Base-by-base conservation (phyloP, 139 green algal species). In the Auxenochlorella pyrenoidosa region DNA sequence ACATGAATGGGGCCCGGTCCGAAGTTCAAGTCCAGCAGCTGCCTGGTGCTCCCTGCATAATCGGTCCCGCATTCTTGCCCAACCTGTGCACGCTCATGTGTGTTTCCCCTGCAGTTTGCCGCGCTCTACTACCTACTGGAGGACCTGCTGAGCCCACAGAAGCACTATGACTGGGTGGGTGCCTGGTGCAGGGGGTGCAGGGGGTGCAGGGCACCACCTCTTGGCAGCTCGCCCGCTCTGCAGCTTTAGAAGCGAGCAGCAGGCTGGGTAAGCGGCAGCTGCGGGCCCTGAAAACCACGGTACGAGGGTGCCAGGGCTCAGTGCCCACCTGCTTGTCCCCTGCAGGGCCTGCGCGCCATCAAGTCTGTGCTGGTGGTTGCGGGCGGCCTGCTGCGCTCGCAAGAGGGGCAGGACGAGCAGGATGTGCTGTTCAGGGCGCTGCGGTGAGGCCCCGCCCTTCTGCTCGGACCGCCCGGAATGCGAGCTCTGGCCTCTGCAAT, bases 111-210 rank as follows among this genome's bases (percentile, higher is more conserved):
- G 77, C 38, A 75, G 93, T 98, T 98, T 90, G 94, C 98, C 16
- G 97, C 97, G 72, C 91, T 98, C 79, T 98, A 98, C 94, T 96
- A 95, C 88, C 93, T 98, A 36, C 96, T 94, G 87, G 94, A 97
- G 88, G 96, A 97, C 91, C 90, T 98, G 91, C 95, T 98, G 84
- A 96, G 92, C 75, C 96, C 96, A 83, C 89, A 59, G 59, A 89
- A 92, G 86, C 96, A 98, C 91, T 98, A 98, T 84, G 96, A 98
- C 91, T 98, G 96, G 30, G 66, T 76, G 70, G 19, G 38, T 36
- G 63, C 30, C 28, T 71, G 63, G 21, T 12, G 26, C 26, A 71
- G n/a, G n/a, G n/a, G n/a, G n/a, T n/a, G n/a, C n/a, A n/a, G n/a
- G n/a, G n/a, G n/a, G n/a, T n/a, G n/a, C n/a, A n/a, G n/a, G n/a